Percentiles rank a stretch among this genome's conserved stretches.
phyloP scores from a whole-genome alignment of 257 asterid species.

The Scutellaria minor region DNA sequence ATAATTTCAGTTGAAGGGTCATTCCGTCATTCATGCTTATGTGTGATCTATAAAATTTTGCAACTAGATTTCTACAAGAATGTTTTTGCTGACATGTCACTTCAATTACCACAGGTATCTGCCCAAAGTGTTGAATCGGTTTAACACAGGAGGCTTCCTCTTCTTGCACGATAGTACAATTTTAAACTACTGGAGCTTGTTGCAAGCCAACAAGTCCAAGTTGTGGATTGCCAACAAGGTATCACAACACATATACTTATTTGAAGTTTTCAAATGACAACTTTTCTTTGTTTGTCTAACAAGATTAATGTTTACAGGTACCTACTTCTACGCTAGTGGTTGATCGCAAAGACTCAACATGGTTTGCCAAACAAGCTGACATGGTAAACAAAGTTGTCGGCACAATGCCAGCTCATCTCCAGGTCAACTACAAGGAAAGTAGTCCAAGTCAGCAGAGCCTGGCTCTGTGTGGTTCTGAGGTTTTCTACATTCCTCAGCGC shows the following conservation, averaged over 20 bases:
- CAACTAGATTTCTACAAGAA: background rate
- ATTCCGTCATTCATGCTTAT: no score
- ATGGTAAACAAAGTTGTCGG: constrained; percentile 46
- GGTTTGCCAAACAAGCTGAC: constrained; percentile 50
- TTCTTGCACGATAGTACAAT: constrained; percentile 50
- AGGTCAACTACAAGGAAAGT: constrained; percentile 53
- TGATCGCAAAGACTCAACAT: constrained; percentile 31
- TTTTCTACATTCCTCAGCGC: constrained; percentile 44
- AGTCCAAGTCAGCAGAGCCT: constrained; percentile 46
- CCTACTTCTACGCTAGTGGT: constrained; percentile 36
- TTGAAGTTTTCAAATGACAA: background rate
- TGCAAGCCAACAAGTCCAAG: constrained; percentile 52
- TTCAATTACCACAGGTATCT: constrained; percentile 38
- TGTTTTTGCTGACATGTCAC: background rate
- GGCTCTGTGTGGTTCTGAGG: constrained; percentile 49
- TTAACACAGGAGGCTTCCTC: constrained; percentile 48
- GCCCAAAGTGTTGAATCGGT: constrained; percentile 41
- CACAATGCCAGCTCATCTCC: constrained; percentile 56
- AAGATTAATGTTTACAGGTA: constrained; percentile 32
- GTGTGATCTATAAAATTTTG: background rate
- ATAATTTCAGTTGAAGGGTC: no score
- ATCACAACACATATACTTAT: constrained; percentile 5
- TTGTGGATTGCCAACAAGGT: constrained; percentile 59
- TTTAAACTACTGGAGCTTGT: constrained; percentile 53
- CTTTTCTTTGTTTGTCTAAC: constrained; percentile 2